Base-by-base conservation (phyloP, 805 yeast genomes). In the Candida glaebosa region DNA sequence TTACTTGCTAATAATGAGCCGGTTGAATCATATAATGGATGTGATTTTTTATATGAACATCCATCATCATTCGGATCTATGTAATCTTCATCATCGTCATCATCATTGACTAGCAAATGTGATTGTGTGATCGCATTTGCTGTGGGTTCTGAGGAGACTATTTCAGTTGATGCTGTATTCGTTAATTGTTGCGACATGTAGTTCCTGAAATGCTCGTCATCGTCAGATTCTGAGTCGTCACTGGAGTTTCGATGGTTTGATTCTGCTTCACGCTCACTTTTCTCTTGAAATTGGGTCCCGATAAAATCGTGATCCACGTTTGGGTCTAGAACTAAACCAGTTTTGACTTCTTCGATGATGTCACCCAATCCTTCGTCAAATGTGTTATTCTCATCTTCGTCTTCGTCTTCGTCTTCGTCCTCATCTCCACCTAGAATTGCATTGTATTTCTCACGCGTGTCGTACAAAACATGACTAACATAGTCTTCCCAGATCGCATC, bases 391-490 rank as follows among this genome's bases (percentile, higher is more conserved):
- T 51, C 53, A 18, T 56, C 63, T 7, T 58, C 67, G 4, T 59
- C 67, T 18, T 59, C 64, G 2, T 58, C 62, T 2, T 56, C 63
- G 9, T 75, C 81, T 17, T 72, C 73, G 39, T 70, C 74, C 19
- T 70, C 79, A 17, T 71, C 78, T n/a, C 91, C 95, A 16, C 99
- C 99, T 33, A 93, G 72, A 24, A 91, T 84, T 8, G 96, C 89
- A 61, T 91, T 93, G 63, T 93, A 93, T 65, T 89, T 90, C 58
- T 89, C 95, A 50, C 99, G 76, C 2, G 95, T 88, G 53, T 87
- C 95, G 47, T 84, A 86, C 46, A 93, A 70, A 1, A 88, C 83
- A 44, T 84, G 82, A 44, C 82, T 83, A 6, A 88, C 95, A 60
- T 91, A 93, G 36, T 79, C 73, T 39, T 79, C 79, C 98, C 98